Evolutionary conservation across 495 filamentous ascomycete species (phyloP).

Genomic region (Xylaria scruposa): DNA sequence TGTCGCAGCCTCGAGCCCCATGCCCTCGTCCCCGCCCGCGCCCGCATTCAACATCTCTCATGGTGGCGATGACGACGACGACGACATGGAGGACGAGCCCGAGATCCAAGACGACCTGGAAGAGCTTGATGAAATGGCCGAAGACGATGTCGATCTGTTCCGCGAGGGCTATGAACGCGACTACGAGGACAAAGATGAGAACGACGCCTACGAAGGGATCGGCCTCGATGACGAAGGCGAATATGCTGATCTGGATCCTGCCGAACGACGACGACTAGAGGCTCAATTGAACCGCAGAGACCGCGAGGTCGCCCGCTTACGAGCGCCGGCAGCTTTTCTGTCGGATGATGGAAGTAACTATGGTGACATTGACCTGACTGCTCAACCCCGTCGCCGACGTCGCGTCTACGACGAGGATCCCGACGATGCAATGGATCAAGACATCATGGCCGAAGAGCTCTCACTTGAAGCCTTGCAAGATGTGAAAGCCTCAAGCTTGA

Average conservation of each 20-base stretch:
- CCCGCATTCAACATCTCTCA: slow-evolving; percentile 61
- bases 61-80: slow-evolving; percentile 63
- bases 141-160: slow-evolving; percentile 96
- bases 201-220: slow-evolving; percentile 53
- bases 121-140: slow-evolving; percentile 94
- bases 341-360: slow-evolving; percentile 85
- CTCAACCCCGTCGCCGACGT: slow-evolving; percentile 78
- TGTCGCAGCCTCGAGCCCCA: slow-evolving; percentile 62
- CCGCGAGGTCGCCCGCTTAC: slow-evolving; percentile 74
- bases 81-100: slow-evolving; percentile 69
- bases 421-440: slow-evolving; percentile 88
- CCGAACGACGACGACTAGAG: slow-evolving; percentile 86
- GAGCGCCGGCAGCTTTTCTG: slow-evolving; percentile 84
- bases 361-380: slow-evolving; percentile 78
- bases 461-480: slow-evolving; percentile 90
- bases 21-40: slow-evolving; percentile 57
- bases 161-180: slow-evolving; percentile 87
- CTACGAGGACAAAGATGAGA: slow-evolving; percentile 66
- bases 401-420: slow-evolving; percentile 92
- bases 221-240: slow-evolving; percentile 60
- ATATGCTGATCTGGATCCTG: slow-evolving; percentile 76
- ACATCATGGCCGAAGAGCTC: slow-evolving; percentile 93
- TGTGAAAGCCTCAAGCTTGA: slow-evolving; percentile 89
- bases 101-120: slow-evolving; percentile 84
- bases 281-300: slow-evolving; percentile 83